Percentiles rank a stretch among this genome's conserved stretches.
Evolutionary conservation across 2,329 filamentous ascomycete species (phyloP).

Genomic region (Neoarthrinium moseri): DNA sequence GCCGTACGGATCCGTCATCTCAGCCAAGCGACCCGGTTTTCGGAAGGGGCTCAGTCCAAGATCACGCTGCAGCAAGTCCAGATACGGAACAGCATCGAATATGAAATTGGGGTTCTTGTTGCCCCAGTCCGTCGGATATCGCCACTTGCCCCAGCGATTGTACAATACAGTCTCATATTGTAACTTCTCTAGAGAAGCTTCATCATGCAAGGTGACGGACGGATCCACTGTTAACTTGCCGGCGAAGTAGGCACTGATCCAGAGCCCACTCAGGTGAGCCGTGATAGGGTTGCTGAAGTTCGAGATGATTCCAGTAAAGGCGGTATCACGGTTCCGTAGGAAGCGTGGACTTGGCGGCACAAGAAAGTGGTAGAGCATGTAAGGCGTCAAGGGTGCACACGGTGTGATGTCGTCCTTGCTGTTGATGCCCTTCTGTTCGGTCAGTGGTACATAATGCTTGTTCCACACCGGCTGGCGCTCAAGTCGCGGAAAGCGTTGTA

Average conservation of each 20-base stretch:
- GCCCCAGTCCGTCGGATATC: constrained; percentile 67
- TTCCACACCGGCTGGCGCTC: constrained; percentile 44
- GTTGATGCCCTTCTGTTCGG: constrained; percentile 27
- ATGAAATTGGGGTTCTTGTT: constrained; percentile 66
- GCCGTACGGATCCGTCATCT: constrained; percentile 56
- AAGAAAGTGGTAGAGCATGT: constrained; percentile 45
- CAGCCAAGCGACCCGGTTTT: constrained; percentile 51
- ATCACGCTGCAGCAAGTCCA: constrained; percentile 67
- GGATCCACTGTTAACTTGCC: constrained; percentile 32
- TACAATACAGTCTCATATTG: constrained; percentile 60
- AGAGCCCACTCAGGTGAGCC: constrained; percentile 48
- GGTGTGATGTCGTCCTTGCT: constrained; percentile 21
- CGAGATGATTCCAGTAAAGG: constrained; percentile 45
- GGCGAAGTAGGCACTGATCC: constrained; percentile 57
- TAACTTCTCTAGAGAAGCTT: constrained; percentile 41
- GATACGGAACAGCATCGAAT: constrained; percentile 73
- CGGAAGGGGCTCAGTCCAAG: constrained; percentile 57
- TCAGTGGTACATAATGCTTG: constrained; percentile 41
- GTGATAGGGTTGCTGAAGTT: constrained; percentile 42
- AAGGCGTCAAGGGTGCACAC: constrained; percentile 26
- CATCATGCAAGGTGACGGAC: constrained; percentile 18
- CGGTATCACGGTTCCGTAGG: constrained; percentile 39
- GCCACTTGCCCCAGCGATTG: constrained; percentile 67
- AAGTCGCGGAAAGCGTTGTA: constrained; percentile 48
- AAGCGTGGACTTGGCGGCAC: constrained; percentile 36